Base-by-base conservation (phyloP, 2,329 filamentous ascomycete species). In the Penicillium freii region DNA sequence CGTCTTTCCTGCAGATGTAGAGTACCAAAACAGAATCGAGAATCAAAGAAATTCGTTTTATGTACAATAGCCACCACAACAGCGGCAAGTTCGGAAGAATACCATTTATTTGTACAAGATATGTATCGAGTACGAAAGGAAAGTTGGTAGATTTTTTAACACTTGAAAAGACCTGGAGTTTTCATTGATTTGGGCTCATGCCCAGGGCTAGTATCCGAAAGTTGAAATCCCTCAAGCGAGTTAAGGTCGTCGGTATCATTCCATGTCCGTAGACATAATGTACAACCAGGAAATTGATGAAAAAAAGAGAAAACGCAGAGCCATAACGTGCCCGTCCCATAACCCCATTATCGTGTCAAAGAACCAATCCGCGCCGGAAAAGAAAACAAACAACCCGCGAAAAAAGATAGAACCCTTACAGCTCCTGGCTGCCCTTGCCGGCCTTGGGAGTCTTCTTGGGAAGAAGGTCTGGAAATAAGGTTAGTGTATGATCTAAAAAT, bases 391-490 rank as follows among this genome's bases (percentile, higher is more conserved):
- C 59, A 67, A 66, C 54, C 59, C 54, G 58, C 72, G 75, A 81
- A 79, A 77, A 78, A 80, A 81, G 78, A 71, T 62, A 71, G 72
- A 71, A 73, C 82, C 85, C 61, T 65, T 91, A 97, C 82, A 97
- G 85, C 84, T 97, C 92, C 82, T 96, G 92, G 83, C 91, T 96
- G 71, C 87, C 88, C 88, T 96, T 96, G 81, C 90, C 90, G 77
- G 84, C 84, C 90, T 97, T 97, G 78, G 87, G 85, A 57, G 94
- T 96, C 91, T 97, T 97, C 92, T 99, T 97, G 76, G 94, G 94
- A 67, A 99, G 87, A 64, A 99, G 89, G 83, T 99, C 93, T 96
- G 73, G 67, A 63, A 55, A n/a, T 1, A 10, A 15, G 4, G 23
- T 61, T 34, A 58, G 52, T 19, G 23, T 13, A 9, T 33, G n/a